Conservation (phyloP, 768 basidiomycete genomes). For the Rossbeevera mucosa region DNA sequence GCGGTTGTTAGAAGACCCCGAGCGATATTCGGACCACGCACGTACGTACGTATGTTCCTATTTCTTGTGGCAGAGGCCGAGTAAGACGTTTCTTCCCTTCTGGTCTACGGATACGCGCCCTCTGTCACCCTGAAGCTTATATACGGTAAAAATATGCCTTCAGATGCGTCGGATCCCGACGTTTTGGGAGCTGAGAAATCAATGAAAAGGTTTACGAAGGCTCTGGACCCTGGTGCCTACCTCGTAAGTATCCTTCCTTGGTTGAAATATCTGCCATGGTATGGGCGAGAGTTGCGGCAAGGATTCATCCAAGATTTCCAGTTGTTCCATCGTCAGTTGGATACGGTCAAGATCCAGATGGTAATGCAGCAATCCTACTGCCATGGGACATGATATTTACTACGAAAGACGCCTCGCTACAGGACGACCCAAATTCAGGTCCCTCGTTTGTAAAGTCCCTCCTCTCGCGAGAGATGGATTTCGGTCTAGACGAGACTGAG, state of each 20-base stretch:
- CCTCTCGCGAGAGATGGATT: slow-evolving; percentile 45
- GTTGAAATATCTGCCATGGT: slow-evolving; percentile 49
- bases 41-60: slow-evolving; percentile 36
- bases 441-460: slow-evolving; percentile 52
- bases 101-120: slow-evolving; percentile 14
- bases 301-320: slow-evolving; percentile 47
- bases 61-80: slow-evolving; percentile 23
- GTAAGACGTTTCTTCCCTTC: background rate
- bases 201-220: slow-evolving; percentile 15
- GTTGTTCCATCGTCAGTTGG: slow-evolving; percentile 45
- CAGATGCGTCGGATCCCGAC: slow-evolving; percentile 14
- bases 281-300: slow-evolving; percentile 47
- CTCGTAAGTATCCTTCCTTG: slow-evolving; percentile 32
- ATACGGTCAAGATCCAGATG: slow-evolving; percentile 39
- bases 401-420: background rate
- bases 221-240: slow-evolving; percentile 30
- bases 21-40: slow-evolving; percentile 7
- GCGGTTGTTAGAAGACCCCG: slow-evolving; percentile 9
- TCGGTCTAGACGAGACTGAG: slow-evolving; percentile 49
- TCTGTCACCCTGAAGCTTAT: slow-evolving; percentile 13
- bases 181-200: slow-evolving; percentile 17
- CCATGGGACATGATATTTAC: background rate
- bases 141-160: slow-evolving; percentile 18
- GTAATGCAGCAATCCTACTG: slow-evolving; percentile 22
- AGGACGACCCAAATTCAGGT: slow-evolving; percentile 18